Evolutionary conservation across 1,139 yeast genomes (phyloP), one percentile per base, ranked within the genome.

Genomic region (Geotrichum aggregatum): DNA sequence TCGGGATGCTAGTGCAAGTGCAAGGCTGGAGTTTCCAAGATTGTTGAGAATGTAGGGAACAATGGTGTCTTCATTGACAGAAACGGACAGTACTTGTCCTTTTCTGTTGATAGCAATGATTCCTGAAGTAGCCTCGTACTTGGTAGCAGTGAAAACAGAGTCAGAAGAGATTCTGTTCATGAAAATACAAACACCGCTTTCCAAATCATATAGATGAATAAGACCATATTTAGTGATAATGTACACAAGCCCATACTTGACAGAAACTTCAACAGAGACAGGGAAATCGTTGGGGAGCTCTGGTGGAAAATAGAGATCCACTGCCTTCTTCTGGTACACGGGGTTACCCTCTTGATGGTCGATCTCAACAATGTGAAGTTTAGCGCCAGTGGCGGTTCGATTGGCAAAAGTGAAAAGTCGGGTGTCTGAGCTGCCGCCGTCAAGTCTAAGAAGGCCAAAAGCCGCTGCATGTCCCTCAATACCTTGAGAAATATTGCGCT

Each of bases 251-350:
- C 98, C 98, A 64, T 83, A 92, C 66, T 81, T 78, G 72, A 86
- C 78, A 34, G 96, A 84, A 45, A 92, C 83, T 69, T 89, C 95
- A 58, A 91, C 82, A 53, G 96, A 80, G 60, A 94, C 91, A 54
- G 99, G 99, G 83, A 94, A 94, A 72, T 94, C 99, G 68, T 86
- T 87, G 45, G 87, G 78, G 42, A 96, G 96, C 73, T 94, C 98
- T 36, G 95, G 92, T 40, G 98, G 98, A 80, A 92, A 91, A 72
- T 87, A 92, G 57, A 94, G 83, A 65, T 92, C 98, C 44, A 88
- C 95, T 36, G 86, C 81, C 71, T 89, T 89, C 78, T 94, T 94
- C 57, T 81, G 81, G 75, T 87, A 94, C 14, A 78, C 76, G n/a
- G 97, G 96, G 65, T 85, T 82, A 44, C 80, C 80, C 30, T 86